These are phyloP conservation scores for Chaetoscypha palmicola DNA, from an alignment of 2,329 filamentous ascomycete species.

Conservation along the genomic window DNA sequence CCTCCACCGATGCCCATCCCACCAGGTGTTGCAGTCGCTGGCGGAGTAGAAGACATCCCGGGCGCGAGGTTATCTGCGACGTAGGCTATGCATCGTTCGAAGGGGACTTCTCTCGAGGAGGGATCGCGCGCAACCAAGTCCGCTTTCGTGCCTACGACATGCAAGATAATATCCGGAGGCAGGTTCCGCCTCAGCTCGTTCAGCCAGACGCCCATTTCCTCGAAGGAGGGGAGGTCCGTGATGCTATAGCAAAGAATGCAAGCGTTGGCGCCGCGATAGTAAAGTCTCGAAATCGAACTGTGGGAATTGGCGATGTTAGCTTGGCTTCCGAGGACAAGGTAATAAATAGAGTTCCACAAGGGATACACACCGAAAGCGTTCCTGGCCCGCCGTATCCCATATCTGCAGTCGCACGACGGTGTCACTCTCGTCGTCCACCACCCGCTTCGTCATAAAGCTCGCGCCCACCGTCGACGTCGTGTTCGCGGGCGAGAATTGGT, in stretches of 20 bases:
- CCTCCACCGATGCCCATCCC: slow-evolving; percentile 8
- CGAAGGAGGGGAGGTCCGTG: slow-evolving; percentile 76
- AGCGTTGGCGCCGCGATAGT: slow-evolving; percentile 92
- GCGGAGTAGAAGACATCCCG: slow-evolving; percentile 57
- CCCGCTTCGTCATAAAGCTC: slow-evolving; percentile 72
- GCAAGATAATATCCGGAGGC: slow-evolving; percentile 65
- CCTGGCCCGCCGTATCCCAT: slow-evolving; percentile 94
- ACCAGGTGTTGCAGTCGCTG: slow-evolving; percentile 49
- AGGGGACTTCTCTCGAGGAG: slow-evolving; percentile 72
- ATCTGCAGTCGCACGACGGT: slow-evolving; percentile 88
- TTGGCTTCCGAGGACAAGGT: no score
- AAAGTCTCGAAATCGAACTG: slow-evolving; percentile 78
- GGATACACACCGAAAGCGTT: slow-evolving; percentile 63
- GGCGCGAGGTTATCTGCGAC: slow-evolving; percentile 87
- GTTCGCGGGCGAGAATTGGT: slow-evolving; percentile 29
- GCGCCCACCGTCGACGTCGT: slow-evolving; percentile 64
- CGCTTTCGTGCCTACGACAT: slow-evolving; percentile 91
- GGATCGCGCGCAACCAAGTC: slow-evolving; percentile 87
- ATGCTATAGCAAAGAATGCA: slow-evolving; percentile 94
- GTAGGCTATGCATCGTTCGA: slow-evolving; percentile 93
- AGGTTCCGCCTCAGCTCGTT: slow-evolving; percentile 76
- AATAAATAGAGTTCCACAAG: no score
- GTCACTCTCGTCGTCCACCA: slow-evolving; percentile 76
- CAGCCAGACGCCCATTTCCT: slow-evolving; percentile 89
- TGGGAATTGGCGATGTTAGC: no score